A percentile compares a stretch with the other conserved stretches of the same genome.
These are phyloP conservation scores for Udeniomyces megalosporus DNA, from an alignment of 768 basidiomycete species.

Conservation along the genomic window DNA sequence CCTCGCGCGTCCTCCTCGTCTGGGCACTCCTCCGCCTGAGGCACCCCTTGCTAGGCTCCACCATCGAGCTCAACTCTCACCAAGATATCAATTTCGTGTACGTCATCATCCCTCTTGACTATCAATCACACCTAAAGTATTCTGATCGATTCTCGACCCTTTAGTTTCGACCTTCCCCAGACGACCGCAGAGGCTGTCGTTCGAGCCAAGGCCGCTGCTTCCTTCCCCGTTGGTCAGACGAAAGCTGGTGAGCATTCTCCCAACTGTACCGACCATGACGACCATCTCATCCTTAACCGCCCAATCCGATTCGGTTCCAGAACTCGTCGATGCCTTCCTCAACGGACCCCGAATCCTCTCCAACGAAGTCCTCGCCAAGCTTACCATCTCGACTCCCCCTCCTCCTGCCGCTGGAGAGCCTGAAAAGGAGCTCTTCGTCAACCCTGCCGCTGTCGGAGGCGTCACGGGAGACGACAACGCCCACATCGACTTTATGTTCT, in stretches of 20 bases:
- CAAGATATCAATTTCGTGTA: slow-evolving; percentile 51
- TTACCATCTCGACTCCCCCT: slow-evolving; percentile 32
- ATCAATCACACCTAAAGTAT: background rate
- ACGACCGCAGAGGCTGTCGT: slow-evolving; percentile 36
- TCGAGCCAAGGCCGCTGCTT: slow-evolving; percentile 33
- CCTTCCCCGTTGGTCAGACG: slow-evolving; percentile 38
- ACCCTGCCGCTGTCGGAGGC: slow-evolving; percentile 12
- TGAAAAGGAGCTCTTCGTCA: slow-evolving; percentile 26
- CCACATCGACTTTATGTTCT: slow-evolving; percentile 50
- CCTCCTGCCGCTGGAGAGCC: slow-evolving; percentile 20
- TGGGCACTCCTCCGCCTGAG: slow-evolving; percentile 58
- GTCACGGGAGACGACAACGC: slow-evolving; percentile 21
- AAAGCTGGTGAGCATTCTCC: slow-evolving; percentile 39
- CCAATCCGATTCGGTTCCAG: slow-evolving; percentile 28
- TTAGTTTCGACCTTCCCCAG: slow-evolving; percentile 37
- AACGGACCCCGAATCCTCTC: slow-evolving; percentile 64
- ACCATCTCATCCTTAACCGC: background rate
- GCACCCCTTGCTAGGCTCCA: slow-evolving; percentile 56
- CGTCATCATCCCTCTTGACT: slow-evolving; percentile 20
- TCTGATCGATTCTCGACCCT: slow-evolving; percentile 1
- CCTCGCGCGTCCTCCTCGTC: slow-evolving; percentile 37
- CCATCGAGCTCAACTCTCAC: slow-evolving; percentile 37
- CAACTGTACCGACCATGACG: background rate
- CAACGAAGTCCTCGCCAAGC: slow-evolving; percentile 46
- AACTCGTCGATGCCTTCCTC: slow-evolving; percentile 49